A percentile compares a stretch with the other conserved stretches of the same genome.
phyloP scores from a whole-genome alignment of 768 basidiomycete genomes.

The Kwoniella dejecticola region DNA sequence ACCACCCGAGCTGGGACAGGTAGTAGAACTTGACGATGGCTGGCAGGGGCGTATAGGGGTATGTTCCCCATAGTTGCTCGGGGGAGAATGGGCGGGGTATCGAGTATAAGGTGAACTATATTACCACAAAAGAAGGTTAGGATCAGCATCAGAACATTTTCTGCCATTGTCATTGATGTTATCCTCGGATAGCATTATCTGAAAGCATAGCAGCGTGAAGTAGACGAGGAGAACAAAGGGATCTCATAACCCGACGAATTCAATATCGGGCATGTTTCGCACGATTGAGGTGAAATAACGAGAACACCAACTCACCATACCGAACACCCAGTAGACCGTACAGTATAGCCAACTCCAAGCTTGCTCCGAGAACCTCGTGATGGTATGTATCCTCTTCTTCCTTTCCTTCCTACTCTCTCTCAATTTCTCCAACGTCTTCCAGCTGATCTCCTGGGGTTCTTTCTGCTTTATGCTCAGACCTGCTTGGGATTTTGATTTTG shows the following conservation, averaged over 20 bases:
- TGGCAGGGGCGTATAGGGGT: slow-evolving; percentile 81
- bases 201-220: too few species aligned
- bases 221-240: too few species aligned
- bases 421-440: slow-evolving; percentile 7
- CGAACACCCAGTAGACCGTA: slow-evolving; percentile 71
- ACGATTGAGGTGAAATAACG: neutral
- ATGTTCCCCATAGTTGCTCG: slow-evolving; percentile 70
- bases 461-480: too few species aligned
- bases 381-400: slow-evolving; percentile 67
- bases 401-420: slow-evolving; percentile 59
- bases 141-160: too few species aligned
- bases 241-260: too few species aligned
- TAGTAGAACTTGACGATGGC: slow-evolving; percentile 86
- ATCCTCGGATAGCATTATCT: too few species aligned
- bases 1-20: slow-evolving; percentile 80
- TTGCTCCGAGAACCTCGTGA: slow-evolving; percentile 91
- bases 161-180: too few species aligned
- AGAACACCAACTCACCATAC: slow-evolving; percentile 77
- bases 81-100: slow-evolving; percentile 69
- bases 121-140: neutral
- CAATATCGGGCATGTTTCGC: too few species aligned
- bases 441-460: neutral
- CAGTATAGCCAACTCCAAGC: slow-evolving; percentile 88
- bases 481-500: neutral
- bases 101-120: slow-evolving; percentile 76